A percentile compares a stretch with the other conserved stretches of the same genome.
Conservation (phyloP, 768 basidiomycete species). For the Strobilomyces echinocephalus region DNA sequence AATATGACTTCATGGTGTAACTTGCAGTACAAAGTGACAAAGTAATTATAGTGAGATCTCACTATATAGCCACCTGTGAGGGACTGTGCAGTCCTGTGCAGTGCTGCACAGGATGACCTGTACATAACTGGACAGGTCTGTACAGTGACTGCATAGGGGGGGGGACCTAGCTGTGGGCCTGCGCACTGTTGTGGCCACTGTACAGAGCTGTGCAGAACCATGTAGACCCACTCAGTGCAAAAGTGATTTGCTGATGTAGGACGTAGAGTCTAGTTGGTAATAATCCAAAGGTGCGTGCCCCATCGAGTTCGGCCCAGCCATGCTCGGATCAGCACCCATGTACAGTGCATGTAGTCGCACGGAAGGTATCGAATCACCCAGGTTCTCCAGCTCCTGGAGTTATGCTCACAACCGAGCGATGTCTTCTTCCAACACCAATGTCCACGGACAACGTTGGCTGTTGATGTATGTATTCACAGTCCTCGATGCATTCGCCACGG, state of each 20-base stretch:
- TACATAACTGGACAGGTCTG: too few relatives aligned
- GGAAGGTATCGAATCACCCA: constrained; percentile 42
- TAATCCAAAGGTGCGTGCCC: background rate
- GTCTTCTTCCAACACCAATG: constrained; percentile 56
- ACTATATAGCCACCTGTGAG: too few relatives aligned
- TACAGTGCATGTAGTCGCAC: constrained; percentile 53
- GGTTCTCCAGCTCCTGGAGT: constrained; percentile 54
- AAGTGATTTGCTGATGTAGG: background rate
- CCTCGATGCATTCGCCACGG: constrained; percentile 54
- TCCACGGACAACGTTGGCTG: constrained; percentile 54
- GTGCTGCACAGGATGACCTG: too few relatives aligned
- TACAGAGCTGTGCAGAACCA: too few relatives aligned
- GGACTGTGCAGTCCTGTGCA: too few relatives aligned
- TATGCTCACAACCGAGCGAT: constrained; percentile 52
- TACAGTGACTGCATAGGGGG: too few relatives aligned
- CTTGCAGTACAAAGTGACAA: too few relatives aligned
- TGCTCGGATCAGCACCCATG: background rate
- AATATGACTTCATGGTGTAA: too few relatives aligned
- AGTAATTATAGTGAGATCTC: too few relatives aligned
- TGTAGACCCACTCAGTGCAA: too few relatives aligned
- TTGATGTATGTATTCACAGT: constrained; percentile 74
- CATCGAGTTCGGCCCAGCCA: background rate
- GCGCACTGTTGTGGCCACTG: too few relatives aligned
- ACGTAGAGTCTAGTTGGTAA: background rate
- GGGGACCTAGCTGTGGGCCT: too few relatives aligned